Conservation (phyloP, 208 protist species). For the Leptomonas pyrrhocoris region DNA sequence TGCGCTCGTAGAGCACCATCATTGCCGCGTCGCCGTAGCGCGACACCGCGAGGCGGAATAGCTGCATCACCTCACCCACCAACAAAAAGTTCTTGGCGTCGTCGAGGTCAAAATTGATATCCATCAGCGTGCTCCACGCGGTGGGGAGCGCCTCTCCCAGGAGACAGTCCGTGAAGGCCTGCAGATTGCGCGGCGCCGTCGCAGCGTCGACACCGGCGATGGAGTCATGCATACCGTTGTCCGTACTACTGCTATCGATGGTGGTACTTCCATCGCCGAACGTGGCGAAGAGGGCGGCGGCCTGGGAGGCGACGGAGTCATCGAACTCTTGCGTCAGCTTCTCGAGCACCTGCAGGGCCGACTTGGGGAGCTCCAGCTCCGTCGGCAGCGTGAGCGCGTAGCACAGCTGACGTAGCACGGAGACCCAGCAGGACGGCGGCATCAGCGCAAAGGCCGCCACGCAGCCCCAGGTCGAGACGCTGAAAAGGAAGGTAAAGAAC, state of each 20-base stretch:
- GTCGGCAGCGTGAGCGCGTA: constrained; percentile 48
- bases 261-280: not conserved
- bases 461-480: constrained; percentile 53
- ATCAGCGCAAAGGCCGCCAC: constrained; percentile 44
- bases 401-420: constrained; percentile 47
- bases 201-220: constrained; percentile 1
- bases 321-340: constrained; percentile 50
- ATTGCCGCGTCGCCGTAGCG: constrained; percentile 46
- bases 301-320: constrained; percentile 8
- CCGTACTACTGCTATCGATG: not conserved
- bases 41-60: constrained; percentile 35
- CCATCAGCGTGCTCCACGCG: constrained; percentile 16
- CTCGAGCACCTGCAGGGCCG: constrained; percentile 56
- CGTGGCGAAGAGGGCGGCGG: not conserved
- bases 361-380: constrained; percentile 72
- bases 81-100: constrained; percentile 77
- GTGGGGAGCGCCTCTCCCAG: constrained; percentile 33
- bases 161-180: constrained; percentile 19
- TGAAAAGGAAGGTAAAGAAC: constrained; percentile 65
- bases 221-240: not conserved
- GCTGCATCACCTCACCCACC: constrained; percentile 52
- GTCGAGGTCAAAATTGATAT: constrained; percentile 55
- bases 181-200: constrained; percentile 9
- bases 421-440: constrained; percentile 29
- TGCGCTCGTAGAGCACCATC: constrained; percentile 52